Conservation (phyloP, 2,329 filamentous ascomycete species). For the Sclerotinia minor region DNA sequence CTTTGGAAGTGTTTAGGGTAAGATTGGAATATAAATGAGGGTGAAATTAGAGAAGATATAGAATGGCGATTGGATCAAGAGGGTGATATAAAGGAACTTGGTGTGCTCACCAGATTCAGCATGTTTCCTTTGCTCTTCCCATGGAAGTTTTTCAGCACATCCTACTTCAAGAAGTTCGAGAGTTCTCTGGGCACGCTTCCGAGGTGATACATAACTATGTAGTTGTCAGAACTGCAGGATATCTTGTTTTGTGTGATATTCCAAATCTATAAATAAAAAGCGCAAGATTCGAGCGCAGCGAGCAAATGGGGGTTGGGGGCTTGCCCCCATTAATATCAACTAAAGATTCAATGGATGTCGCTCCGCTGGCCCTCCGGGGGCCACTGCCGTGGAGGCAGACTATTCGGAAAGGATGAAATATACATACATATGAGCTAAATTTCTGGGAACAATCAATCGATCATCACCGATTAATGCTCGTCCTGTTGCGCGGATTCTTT, state of each 20-base stretch:
- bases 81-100: background rate
- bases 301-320: conserved; percentile 9
- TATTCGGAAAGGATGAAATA: background rate
- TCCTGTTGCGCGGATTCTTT: conserved; percentile 73
- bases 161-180: conserved; percentile 82
- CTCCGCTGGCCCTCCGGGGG: background rate
- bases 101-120: conserved; percentile 34
- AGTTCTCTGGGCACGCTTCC: conserved; percentile 81
- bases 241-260: background rate
- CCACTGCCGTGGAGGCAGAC: background rate
- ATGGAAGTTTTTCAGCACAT: conserved; percentile 68
- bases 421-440: conserved; percentile 77
- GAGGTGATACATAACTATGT: conserved; percentile 79
- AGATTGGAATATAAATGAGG: background rate
- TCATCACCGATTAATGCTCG: conserved; percentile 81
- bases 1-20: background rate
- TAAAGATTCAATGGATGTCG: background rate
- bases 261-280: background rate
- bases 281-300: background rate
- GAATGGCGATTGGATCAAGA: background rate
- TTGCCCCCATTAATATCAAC: background rate
- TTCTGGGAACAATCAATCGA: conserved; percentile 77
- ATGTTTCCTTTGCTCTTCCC: conserved; percentile 54
- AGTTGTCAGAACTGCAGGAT: background rate
- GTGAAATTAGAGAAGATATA: background rate